Evolutionary conservation across 2,329 filamentous ascomycete species (phyloP).

Genomic region (Ambrosiella beaveri): DNA sequence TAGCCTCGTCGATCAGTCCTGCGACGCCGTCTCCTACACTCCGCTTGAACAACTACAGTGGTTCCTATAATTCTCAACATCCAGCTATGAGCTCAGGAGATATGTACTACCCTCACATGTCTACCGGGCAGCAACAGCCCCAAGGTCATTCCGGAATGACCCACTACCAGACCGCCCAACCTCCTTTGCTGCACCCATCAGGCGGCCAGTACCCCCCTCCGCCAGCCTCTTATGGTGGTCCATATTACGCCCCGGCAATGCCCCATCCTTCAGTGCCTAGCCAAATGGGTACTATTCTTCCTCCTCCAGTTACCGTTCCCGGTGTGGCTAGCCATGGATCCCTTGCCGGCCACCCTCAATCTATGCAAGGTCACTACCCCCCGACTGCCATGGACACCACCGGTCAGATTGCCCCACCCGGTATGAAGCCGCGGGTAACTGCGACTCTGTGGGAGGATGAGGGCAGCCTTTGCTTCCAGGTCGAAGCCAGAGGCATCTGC

Average conservation of each 20-base stretch:
- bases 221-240: conserved; percentile 42
- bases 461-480: conserved; percentile 92
- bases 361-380: conserved; percentile 34
- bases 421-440: conserved; percentile 91
- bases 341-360: conserved; percentile 35
- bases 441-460: conserved; percentile 98
- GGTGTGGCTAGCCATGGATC: conserved; percentile 21
- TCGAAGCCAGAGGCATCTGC: conserved; percentile 89
- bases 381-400: conserved; percentile 60
- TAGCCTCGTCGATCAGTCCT: conserved; percentile 42
- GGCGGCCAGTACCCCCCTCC: conserved; percentile 49
- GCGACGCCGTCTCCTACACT: conserved; percentile 65
- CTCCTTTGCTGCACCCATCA: conserved; percentile 55
- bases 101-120: conserved; percentile 77
- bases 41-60: conserved; percentile 25
- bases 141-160: conserved; percentile 43
- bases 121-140: conserved; percentile 56
- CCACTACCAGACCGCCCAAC: conserved; percentile 67
- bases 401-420: conserved; percentile 80
- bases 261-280: conserved; percentile 51
- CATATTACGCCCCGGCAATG: conserved; percentile 60
- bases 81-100: conserved; percentile 72
- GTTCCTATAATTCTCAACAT: conserved; percentile 20
- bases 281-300: conserved; percentile 54
- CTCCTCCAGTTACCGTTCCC: conserved; percentile 34